phyloP scores from a whole-genome alignment of 495 filamentous ascomycete genomes.

The Penicillium antarcticum region DNA sequence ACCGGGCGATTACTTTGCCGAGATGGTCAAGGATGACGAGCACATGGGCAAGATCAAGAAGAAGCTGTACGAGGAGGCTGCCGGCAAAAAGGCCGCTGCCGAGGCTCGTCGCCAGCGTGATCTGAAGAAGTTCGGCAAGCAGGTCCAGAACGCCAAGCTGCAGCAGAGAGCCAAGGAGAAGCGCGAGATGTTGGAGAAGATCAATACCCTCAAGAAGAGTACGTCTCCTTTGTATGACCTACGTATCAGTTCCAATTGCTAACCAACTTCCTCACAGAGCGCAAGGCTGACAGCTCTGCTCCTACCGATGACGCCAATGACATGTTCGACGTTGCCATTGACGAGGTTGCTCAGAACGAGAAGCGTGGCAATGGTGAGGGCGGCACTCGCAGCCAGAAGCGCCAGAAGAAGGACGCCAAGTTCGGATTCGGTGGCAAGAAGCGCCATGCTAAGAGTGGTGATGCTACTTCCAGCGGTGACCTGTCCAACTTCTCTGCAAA shows the following conservation, averaged over 20 bases:
- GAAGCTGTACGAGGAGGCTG: conserved; percentile 89
- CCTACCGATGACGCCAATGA: conserved; percentile 71
- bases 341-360: conserved; percentile 62
- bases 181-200: conserved; percentile 88
- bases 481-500: conserved; percentile 71
- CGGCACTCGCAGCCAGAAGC: conserved; percentile 57
- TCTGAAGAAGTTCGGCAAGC: conserved; percentile 98
- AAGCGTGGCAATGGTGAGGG: conserved; percentile 35
- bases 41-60: conserved; percentile 96
- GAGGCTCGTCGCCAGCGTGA: conserved; percentile 91
- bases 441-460: conserved; percentile 79
- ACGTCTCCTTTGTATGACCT: conserved; percentile 17
- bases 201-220: conserved; percentile 91
- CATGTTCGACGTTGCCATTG: conserved; percentile 91
- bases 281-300: conserved; percentile 66
- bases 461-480: conserved; percentile 76
- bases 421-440: conserved; percentile 97
- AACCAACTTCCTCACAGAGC: conserved; percentile 57
- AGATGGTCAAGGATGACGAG: conserved; percentile 98
- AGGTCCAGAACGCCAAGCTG: conserved; percentile 94
- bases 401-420: conserved; percentile 88
- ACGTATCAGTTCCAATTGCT: conserved; percentile 4
- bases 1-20: conserved; percentile 92
- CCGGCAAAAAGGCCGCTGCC: conserved; percentile 83
- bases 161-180: conserved; percentile 90